A percentile compares a stretch with the other conserved stretches of the same genome.
Evolutionary conservation across 805 yeast species (phyloP).

Genomic region (Barnettozyma sucrosica): DNA sequence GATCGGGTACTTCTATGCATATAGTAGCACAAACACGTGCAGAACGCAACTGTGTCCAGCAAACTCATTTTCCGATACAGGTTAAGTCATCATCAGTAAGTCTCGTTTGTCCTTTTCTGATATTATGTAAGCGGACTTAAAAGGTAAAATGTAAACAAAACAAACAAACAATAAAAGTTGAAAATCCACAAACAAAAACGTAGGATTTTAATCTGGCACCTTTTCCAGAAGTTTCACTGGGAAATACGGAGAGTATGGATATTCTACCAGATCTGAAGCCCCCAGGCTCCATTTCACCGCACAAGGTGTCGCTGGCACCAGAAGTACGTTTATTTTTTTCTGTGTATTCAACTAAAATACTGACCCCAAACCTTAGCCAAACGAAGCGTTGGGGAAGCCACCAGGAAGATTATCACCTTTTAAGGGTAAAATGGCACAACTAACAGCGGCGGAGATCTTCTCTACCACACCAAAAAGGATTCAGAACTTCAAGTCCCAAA

Average conservation of each 20-base stretch:
- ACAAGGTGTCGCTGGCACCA: slow-evolving; percentile 8
- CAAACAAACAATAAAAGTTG: slow-evolving; percentile 6
- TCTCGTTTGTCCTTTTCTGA: no score
- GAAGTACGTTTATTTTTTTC: slow-evolving; percentile 1
- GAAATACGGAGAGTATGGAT: neutral
- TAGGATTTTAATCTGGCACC: neutral
- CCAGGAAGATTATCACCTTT: slow-evolving; percentile 24
- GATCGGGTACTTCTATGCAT: no score
- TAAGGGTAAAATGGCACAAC: slow-evolving; percentile 16
- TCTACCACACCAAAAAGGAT: slow-evolving; percentile 29
- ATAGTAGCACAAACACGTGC: no score
- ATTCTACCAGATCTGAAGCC: slow-evolving; percentile 1
- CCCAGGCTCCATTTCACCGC: neutral
- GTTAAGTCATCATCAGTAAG: no score
- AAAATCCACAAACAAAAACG: slow-evolving; percentile 1
- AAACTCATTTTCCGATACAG: no score
- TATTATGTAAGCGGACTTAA: neutral
- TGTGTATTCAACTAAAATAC: neutral
- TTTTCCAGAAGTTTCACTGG: neutral
- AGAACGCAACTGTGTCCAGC: no score
- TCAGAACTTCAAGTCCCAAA: slow-evolving; percentile 20
- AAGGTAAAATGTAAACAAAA: slow-evolving; percentile 13
- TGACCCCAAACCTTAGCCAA: slow-evolving; percentile 3
- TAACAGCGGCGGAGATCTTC: slow-evolving; percentile 15
- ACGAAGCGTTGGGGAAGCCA: slow-evolving; percentile 13